phyloP scores from a whole-genome alignment of 176 grass and related monocot genomes.

The maize (Zea mays) region Zm-B73-REFERENCE-NAM-5.0 NC_050100.1:100662501-100663000 shows the following conservation, averaged over 20 bases:
- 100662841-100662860: slow-evolving; percentile 14
- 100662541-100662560: too few relatives aligned
- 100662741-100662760: not conserved
- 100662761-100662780: not conserved
- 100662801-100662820: slow-evolving; percentile 39
- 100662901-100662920: slow-evolving; percentile 13
- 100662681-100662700: too few relatives aligned
- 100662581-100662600: too few relatives aligned
- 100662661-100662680: too few relatives aligned
- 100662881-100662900: not conserved
- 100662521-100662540: too few relatives aligned
- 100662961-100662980: slow-evolving; percentile 14
- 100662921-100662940: slow-evolving; percentile 34
- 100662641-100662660: too few relatives aligned
- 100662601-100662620: too few relatives aligned
- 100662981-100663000: slow-evolving; percentile 14
- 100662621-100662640: too few relatives aligned
- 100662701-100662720: too few relatives aligned
- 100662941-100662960: slow-evolving; percentile 36
- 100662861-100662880: not conserved
- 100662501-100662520: too few relatives aligned
- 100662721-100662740: too few relatives aligned
- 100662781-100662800: slow-evolving; percentile 47
- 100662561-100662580: too few relatives aligned
- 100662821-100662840: slow-evolving; percentile 50